Evolutionary conservation across 306 rosid genomes (phyloP), one percentile per base, ranked within the genome.

Genomic region (Trichosanthes truncata): DNA sequence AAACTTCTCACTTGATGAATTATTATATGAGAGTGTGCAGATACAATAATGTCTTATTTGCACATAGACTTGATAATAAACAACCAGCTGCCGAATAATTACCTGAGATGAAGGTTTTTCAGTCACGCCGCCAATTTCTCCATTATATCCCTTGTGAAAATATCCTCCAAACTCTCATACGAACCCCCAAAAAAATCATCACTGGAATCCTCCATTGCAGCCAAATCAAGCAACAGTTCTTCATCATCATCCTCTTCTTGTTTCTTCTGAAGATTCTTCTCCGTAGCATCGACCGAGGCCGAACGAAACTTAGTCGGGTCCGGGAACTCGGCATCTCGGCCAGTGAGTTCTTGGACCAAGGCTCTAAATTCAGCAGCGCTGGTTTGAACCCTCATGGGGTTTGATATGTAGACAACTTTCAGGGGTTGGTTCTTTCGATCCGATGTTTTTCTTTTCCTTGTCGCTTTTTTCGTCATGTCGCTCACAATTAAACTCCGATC

Each of bases 281-380:
- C 82, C 23, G 0, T 80, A 31, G 63, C 48, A 7, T 9, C 35
- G 8, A n/a, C 59, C 2, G 40, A 8, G 60, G 55, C 63, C 4
- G 25, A 63, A 75, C 10, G 68, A 76, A 83, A 89, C 69, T 79
- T 88, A 0, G 88, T 38, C 7, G 88, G 91, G 62, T 90, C 88
- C 0, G 92, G 97, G 5, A 82, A 83, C 38, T 91, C 90, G 36
- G 97, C 91, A 63, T 93, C 83, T 84, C 71, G 83, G 2, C 97
- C 97, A 0, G 97, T 93, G 75, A 91, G 90, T 74, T 91, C 91
- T 80, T 93, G 97, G 21, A 93, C 97, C 31, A 93, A 86, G 6
- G 93, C 94, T 80, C 97, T 86, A 63, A 93, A 93, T 67, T 93
- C 86, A 0, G 97, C 84, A 3, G 91, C 96, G 77, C 88, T 86